Evolutionary conservation across 345 rosid species (phyloP), one percentile per base, ranked within the genome.

Genomic region (Gossypium anomalum): DNA sequence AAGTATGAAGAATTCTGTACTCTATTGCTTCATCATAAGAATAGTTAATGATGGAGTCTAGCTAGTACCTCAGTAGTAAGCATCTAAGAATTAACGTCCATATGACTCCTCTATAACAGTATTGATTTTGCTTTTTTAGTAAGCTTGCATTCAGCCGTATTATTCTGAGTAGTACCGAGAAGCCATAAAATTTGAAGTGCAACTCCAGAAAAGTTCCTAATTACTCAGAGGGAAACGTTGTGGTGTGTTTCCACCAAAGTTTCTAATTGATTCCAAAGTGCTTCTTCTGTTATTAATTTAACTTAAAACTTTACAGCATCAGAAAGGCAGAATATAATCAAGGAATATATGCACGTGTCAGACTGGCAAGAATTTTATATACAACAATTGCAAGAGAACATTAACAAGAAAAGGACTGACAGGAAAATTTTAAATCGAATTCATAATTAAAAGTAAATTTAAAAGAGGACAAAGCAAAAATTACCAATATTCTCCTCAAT

Each of bases 401-500:
- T n/a, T 52, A 38, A 23, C 20, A 56, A 56, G 27, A 23, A 65
- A 20, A 23, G 15, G 51, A n/a, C 13, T 5, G 25, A 17, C 0
- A 4, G 44, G 47, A 45, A 22, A 11, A 12, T 34, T 63, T 45
- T 15, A 69, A 67, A 75, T 9, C 34, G 47, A 73, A 38, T 8
- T 62, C 25, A 5, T 14, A 29, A 19, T 25, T 15, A 8, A 56
- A 75, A 77, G 29, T 44, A 13, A 77, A 64, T 64, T 57, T 53
- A 62, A 67, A 72, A 76, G 45, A 52, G 66, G 49, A 48, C 59
- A 47, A 25, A 65, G 65, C 66, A 34, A 78, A 15, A 29, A 59
- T 70, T 81, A 73, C 99, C 95, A n/a, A 96, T 90, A 67, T 81
- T 85, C 86, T 96, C 99, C 86, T 93, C 99, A 81, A 96, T 81